Evolutionary conservation across 352 stramenopile genomes (phyloP), one percentile per base, ranked within the genome.

Genomic region (Pythium apleroticum): DNA sequence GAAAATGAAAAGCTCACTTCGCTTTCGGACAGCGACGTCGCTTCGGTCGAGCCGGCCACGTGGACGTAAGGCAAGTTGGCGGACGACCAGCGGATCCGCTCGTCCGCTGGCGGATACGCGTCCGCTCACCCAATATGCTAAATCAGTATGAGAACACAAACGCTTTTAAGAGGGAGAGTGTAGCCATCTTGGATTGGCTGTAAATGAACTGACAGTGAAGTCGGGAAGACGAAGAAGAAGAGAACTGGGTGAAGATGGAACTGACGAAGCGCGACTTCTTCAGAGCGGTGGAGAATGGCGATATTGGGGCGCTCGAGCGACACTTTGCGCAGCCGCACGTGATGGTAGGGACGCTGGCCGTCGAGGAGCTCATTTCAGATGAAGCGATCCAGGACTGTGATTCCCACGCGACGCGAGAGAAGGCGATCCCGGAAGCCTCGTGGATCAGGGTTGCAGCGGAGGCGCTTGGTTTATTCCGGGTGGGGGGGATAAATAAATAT

Each of bases 81-180:
- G 25, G 50, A 57, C 52, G 0, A 10, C 24, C 11, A 57, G 52
- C 52, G 52, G 52, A 57, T 57, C 52, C 52, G 52, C 52, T 57
- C 52, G 33, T 61, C 55, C 37, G 12, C 25, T 33, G 20, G 31
- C 20, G 9, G 41, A 48, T 33, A 27, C 33, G 48, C 50, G 60
- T 57, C 60, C 31, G 22, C 57, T 49, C 3, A 24, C 11, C 0
- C 7, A 6, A n/a, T n/a, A 15, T 7, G 6, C 52, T 48, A 59
- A 66, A 55, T 48, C 37, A 66, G 60, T 60, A 55, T 22, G 15
- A 25, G 14, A 22, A n/a, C 27, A 57, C 43, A 65, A 52, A 19
- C 49, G 20, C 43, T 57, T 65, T 54, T 65, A 24, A 28, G 19
- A 17, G 33, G 11, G 33, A 39, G n/a, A 39, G 20, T 31, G 46